phyloP scores from a whole-genome alignment of 371 early-diverging fungal species.

The Neoconidiobolus thromboides region DNA sequence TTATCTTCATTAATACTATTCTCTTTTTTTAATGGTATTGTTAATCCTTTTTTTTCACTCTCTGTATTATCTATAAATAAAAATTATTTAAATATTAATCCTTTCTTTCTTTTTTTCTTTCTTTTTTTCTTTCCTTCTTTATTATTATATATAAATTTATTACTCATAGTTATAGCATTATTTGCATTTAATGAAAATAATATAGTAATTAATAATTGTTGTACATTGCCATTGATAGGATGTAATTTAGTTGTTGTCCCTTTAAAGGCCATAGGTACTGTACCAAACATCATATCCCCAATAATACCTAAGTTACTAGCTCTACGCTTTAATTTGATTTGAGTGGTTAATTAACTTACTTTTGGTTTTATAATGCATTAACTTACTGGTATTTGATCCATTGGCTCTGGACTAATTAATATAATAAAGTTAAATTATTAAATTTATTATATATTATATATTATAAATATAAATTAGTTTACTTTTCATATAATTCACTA shows the following conservation, averaged over 20 bases:
- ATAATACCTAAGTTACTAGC: conserved; percentile 19
- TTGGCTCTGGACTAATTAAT: background rate
- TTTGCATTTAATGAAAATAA: conserved; percentile 18
- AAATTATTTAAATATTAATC: too few species aligned
- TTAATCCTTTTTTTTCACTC: too few species aligned
- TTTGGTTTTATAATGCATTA: background rate
- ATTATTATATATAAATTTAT: too few species aligned
- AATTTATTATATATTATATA: background rate
- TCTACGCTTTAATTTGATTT: conserved; percentile 15
- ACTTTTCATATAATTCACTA: background rate
- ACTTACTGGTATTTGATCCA: background rate
- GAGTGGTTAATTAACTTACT: background rate
- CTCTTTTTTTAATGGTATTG: too few species aligned
- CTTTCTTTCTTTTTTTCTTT: too few species aligned
- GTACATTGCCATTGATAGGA: conserved; percentile 24
- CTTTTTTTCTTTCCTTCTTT: too few species aligned
- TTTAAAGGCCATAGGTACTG: conserved; percentile 41
- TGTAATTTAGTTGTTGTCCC: conserved; percentile 47
- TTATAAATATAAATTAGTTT: background rate
- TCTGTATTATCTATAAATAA: too few species aligned
- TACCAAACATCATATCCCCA: conserved; percentile 45
- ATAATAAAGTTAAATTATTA: background rate
- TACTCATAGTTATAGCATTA: too few species aligned
- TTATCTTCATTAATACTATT: too few species aligned
- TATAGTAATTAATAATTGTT: conserved; percentile 37